Base-by-base conservation (phyloP, 305 asterid genomes). In the Rubia peregrina region DNA sequence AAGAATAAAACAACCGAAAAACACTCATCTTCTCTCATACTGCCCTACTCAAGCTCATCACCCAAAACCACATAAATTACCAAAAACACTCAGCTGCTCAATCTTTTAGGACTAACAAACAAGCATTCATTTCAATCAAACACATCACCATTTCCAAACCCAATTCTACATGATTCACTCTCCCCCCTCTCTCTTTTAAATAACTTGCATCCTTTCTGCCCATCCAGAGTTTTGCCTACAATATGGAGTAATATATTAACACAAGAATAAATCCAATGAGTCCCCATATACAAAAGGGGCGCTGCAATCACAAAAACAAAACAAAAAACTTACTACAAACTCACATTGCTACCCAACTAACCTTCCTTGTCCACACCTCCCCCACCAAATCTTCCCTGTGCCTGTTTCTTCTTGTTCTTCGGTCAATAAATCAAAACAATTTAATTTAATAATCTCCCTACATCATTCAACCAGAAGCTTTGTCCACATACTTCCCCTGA, bases 191-290 rank as follows among this genome's bases (percentile, higher is more conserved):
- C 67, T 24, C 43, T 55, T 51, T 48, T 36, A 26, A 21, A 24
- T 44, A 8, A 2, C 14, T 44, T 55, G 56, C 56, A 43, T 3
- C 36, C 36, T 30, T 30, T 1, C 36, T 30, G 36, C 40, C 40
- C 40, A 36, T 36, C 40, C 40, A 36, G 7, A 4, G 40, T 36
- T 36, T 36, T 5, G 4, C 40, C 40, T 36, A 36, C 40, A 36
- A 36, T 36, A 36, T 36, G 3, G 3, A 30, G 1, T 24, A 74
- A 40, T 63, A 77, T 83, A 78, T 84, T 68, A 72, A 81, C 84
- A 80, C 84, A 84, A 85, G 85, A 86, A 87, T 87, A 83, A 89
- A 86, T 82, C 83, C 85, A 88, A 88, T 81, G 85, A 82, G 78
- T 77, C 69, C 67, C 69, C 70, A 71, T 62, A 9, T 2, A 17